phyloP scores from a whole-genome alignment of 805 yeast species.

The Lipomyces chichibuensis region DNA sequence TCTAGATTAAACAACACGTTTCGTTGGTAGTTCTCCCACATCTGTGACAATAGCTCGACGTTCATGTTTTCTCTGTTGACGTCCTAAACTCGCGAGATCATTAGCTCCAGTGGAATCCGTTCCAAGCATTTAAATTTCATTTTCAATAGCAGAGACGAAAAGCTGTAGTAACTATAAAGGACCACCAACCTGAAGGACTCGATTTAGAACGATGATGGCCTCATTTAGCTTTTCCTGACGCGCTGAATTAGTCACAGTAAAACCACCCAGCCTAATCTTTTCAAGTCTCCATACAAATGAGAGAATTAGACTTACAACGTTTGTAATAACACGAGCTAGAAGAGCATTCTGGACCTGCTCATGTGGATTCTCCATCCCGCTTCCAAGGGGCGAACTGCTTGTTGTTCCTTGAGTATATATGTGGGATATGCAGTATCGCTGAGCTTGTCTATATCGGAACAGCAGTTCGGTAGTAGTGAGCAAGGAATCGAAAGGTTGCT shows the following conservation, averaged over 20 bases:
- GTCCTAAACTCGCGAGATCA: constrained; percentile 41
- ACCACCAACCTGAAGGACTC: constrained; percentile 53
- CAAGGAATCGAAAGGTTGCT: no score
- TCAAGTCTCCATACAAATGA: not conserved
- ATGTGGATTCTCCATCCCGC: constrained; percentile 78
- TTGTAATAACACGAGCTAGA: constrained; percentile 72
- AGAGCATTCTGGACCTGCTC: constrained; percentile 79
- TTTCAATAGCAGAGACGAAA: not conserved
- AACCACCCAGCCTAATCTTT: not conserved
- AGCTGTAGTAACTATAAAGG: not conserved
- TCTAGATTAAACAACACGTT: constrained; percentile 74
- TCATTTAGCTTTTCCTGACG: constrained; percentile 68
- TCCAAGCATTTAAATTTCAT: not conserved
- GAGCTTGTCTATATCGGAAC: no score
- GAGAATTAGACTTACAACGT: constrained; percentile 57
- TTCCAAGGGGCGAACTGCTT: not conserved
- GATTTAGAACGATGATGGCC: constrained; percentile 66
- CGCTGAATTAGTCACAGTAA: not conserved
- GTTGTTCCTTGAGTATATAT: not conserved
- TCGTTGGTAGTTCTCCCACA: constrained; percentile 77
- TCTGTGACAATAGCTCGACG: constrained; percentile 68
- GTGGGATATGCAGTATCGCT: not conserved
- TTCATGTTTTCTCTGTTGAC: constrained; percentile 69
- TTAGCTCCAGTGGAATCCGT: not conserved
- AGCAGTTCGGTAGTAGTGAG: no score